Evolutionary conservation across 208 protist species (phyloP).

Genomic region (Trypanosoma rangeli): DNA sequence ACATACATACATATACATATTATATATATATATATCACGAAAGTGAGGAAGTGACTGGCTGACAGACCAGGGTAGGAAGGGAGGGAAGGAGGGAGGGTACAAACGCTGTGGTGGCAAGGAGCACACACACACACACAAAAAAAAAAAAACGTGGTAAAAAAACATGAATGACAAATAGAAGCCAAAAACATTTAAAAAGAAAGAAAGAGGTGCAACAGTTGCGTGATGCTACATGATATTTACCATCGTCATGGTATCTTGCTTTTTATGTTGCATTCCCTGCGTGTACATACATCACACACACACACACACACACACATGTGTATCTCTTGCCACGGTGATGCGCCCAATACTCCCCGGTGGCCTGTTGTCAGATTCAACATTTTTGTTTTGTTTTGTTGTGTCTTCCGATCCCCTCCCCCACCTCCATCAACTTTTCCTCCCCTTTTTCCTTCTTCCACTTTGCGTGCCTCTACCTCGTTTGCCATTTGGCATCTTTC

Average conservation of each 20-base stretch:
- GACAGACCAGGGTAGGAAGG: constrained; percentile 4
- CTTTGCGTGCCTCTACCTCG: background rate
- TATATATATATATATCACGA: constrained; percentile 11
- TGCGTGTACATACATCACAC: background rate
- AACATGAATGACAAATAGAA: constrained; percentile 10
- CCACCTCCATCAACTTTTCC: background rate
- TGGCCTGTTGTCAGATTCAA: background rate
- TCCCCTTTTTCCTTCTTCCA: background rate
- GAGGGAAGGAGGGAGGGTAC: constrained; percentile 9
- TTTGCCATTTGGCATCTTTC: background rate
- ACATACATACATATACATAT: constrained; percentile 2
- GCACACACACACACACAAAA: constrained; percentile 13
- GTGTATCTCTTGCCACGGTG: background rate
- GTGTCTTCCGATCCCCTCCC: background rate
- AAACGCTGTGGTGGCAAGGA: background rate
- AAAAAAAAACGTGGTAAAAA: constrained; percentile 23
- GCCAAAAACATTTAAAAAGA: background rate
- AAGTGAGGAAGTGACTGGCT: background rate
- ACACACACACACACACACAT: background rate
- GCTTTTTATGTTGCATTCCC: background rate
- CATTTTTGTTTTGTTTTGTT: constrained; percentile 6
- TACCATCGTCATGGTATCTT: background rate
- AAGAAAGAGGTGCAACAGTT: background rate
- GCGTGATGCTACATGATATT: constrained; percentile 2
- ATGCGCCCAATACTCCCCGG: background rate